Evolutionary conservation across 2,329 filamentous ascomycete genomes (phyloP), one percentile per base, ranked within the genome.

Genomic region (Teratosphaeria destructans): DNA sequence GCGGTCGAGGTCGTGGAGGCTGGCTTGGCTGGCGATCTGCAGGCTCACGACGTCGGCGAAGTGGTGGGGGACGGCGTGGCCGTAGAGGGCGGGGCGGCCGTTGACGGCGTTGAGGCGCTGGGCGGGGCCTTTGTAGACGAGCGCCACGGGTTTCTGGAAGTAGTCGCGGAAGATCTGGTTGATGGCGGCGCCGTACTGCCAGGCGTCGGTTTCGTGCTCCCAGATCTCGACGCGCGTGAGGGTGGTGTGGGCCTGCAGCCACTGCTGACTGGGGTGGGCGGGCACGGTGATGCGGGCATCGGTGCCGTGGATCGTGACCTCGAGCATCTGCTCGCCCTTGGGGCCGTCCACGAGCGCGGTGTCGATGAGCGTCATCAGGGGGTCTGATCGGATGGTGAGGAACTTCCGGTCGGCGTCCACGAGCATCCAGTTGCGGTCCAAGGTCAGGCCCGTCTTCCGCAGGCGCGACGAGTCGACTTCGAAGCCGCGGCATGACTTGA

Each of bases 341-440:
- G 54, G 35, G 12, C 14, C 23, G 3, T 71, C 65, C 61, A 77
- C 73, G 59, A 84, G 74, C 2, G 73, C 72, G 1, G 82, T 83
- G 37, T 81, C 78, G 67, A 87, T 84, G 12, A 85, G 75, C 0
- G 85, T 86, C 83, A 87, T 85, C 47, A 78, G 74, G 3, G 83
- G 77, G 61, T 82, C 79, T 59, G 81, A 75, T 14, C 84, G 82
- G 66, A 87, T 86, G 2, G 84, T 87, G 57, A 86, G 70, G 68
- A 86, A 86, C 59, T 83, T 78, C 4, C 74, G 76, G 16, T 77
- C 73, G 23, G 60, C 60, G 37, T 81, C 77, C 55, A 85, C 77
- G 71, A 86, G 83, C 84, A 87, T 87, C 84, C 84, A 87, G 63
- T 82, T 80, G 6, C 84, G 76, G 68, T 87, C 85, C 12, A 86